Conservation (phyloP, 768 basidiomycete genomes). For the Dentipellis sp. region DNA sequence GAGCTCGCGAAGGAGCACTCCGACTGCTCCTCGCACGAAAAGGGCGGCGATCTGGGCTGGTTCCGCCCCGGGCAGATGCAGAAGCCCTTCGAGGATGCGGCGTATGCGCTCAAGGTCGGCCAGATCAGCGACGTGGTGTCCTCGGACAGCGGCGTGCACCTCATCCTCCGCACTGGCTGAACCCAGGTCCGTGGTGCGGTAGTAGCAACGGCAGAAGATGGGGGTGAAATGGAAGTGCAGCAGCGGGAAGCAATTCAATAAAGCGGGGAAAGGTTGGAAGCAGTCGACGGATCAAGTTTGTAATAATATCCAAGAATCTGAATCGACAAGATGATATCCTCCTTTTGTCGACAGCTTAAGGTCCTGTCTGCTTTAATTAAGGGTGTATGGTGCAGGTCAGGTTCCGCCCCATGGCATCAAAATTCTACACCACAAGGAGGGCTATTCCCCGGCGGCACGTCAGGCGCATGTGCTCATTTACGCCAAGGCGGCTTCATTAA, state of each 20-base stretch:
- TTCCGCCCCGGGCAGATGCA: constrained; percentile 92
- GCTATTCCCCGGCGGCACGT: too few relatives aligned
- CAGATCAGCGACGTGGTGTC: constrained; percentile 76
- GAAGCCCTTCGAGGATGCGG: constrained; percentile 90
- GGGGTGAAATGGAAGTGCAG: neutral
- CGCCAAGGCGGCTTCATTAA: too few relatives aligned
- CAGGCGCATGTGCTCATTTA: too few relatives aligned
- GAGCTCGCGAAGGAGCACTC: constrained; percentile 70
- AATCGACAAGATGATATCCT: too few relatives aligned
- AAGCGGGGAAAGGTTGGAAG: neutral
- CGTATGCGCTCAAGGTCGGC: constrained; percentile 61
- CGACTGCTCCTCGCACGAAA: constrained; percentile 81
- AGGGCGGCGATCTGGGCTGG: constrained; percentile 81
- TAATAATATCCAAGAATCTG: neutral
- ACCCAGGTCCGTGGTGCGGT: neutral
- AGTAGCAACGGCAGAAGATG: neutral
- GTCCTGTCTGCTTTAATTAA: too few relatives aligned
- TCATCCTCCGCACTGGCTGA: constrained; percentile 83
- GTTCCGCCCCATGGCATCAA: too few relatives aligned
- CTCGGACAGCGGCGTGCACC: constrained; percentile 92
- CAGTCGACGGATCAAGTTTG: neutral
- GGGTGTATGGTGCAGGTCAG: too few relatives aligned
- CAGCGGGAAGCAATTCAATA: neutral
- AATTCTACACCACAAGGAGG: too few relatives aligned
- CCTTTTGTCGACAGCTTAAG: too few relatives aligned